phyloP scores from a whole-genome alignment of 441 rosid genomes.

The Adansonia grandidieri region DNA sequence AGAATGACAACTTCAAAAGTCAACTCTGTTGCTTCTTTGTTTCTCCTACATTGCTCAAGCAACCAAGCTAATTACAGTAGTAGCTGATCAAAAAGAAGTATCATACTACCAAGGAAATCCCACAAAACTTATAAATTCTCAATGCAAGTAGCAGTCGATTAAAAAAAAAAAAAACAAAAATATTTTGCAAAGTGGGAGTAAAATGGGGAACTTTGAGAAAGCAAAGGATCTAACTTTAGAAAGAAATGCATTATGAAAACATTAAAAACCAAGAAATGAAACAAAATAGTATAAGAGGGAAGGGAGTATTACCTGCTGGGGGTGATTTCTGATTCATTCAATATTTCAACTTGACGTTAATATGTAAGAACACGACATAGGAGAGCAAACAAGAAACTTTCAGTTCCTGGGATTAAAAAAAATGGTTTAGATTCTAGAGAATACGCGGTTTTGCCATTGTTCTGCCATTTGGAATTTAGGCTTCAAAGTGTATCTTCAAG shows the following conservation, averaged over 20 bases:
- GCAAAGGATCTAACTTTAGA: neutral
- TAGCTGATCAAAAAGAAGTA: neutral
- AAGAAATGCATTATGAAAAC: neutral
- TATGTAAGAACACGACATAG: constrained; percentile 19
- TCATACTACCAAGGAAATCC: neutral
- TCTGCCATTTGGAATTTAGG: constrained; percentile 12
- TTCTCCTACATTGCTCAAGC: constrained; percentile 9
- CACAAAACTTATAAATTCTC: neutral
- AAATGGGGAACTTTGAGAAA: neutral
- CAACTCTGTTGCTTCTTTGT: neutral
- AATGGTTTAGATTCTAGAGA: neutral
- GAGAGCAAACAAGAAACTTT: constrained; percentile 24
- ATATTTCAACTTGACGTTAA: constrained; percentile 13
- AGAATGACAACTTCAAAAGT: neutral
- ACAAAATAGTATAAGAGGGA: neutral
- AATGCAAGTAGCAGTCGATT: neutral
- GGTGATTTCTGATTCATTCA: neutral
- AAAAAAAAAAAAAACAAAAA: neutral
- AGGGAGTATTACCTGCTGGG: neutral
- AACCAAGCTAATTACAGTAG: neutral
- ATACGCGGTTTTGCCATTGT: constrained; percentile 7
- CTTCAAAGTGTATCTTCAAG: neutral
- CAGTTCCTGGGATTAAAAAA: neutral
- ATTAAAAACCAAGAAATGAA: neutral
- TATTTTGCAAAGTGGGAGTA: neutral